phyloP scores from a whole-genome alignment of 305 asterid species.

The Petunia hybrid region DNA sequence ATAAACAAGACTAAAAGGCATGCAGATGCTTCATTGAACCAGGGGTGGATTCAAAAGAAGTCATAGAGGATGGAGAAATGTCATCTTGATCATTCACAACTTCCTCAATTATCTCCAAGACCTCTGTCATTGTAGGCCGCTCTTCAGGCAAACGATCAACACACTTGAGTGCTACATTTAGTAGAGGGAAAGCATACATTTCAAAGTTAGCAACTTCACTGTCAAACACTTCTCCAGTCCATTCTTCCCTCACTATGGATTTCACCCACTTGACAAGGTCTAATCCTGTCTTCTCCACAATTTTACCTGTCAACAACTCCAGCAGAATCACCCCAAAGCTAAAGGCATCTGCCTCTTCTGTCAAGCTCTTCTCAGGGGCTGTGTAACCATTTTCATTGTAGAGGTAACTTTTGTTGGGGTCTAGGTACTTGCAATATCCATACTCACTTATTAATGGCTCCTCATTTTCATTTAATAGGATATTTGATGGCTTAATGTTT shows the following conservation, averaged over 20 bases:
- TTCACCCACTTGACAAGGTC: conserved; percentile 59
- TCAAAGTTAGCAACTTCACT: conserved; percentile 36
- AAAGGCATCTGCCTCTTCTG: conserved; percentile 46
- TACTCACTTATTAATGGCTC: conserved; percentile 57
- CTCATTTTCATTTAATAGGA: conserved; percentile 43
- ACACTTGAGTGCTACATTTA: conserved; percentile 54
- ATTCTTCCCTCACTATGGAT: conserved; percentile 54
- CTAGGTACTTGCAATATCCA: conserved; percentile 42
- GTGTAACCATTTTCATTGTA: conserved; percentile 37
- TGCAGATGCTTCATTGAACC: conserved; percentile 20
- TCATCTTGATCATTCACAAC: conserved; percentile 44
- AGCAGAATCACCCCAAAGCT: conserved; percentile 53
- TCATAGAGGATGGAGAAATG: conserved; percentile 33
- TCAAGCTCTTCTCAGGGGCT: conserved; percentile 42
- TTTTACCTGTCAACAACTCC: conserved; percentile 55
- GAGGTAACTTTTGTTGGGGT: conserved; percentile 24
- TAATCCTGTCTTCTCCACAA: conserved; percentile 44
- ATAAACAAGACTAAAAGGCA: not conserved
- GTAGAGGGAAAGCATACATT: conserved; percentile 51
- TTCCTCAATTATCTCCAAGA: conserved; percentile 48
- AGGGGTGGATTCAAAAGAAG: conserved; percentile 38
- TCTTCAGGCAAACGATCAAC: conserved; percentile 43
- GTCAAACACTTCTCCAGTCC: conserved; percentile 59
- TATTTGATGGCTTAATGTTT: conserved; percentile 57
- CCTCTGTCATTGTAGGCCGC: conserved; percentile 47